A percentile compares a stretch with the other conserved stretches of the same genome.
These are phyloP conservation scores for Neopestalotiopsis rosae DNA, from an alignment of 2,329 filamentous ascomycete species.

Conservation along the genomic window DNA sequence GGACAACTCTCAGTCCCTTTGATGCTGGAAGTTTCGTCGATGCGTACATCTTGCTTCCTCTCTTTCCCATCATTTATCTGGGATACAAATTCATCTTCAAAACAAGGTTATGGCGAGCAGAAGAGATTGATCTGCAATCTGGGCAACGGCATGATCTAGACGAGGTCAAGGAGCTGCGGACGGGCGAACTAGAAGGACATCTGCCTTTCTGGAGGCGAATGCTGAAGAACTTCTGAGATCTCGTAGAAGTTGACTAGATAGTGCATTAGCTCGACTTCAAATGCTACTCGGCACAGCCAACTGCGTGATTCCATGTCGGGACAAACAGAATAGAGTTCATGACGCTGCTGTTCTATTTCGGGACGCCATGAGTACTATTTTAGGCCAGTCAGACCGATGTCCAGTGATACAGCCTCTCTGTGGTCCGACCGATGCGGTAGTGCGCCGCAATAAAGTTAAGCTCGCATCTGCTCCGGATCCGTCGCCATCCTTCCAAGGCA, in stretches of 20 bases:
- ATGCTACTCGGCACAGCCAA: too few species aligned
- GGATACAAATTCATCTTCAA: slow-evolving; percentile 60
- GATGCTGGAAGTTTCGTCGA: slow-evolving; percentile 65
- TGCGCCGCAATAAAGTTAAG: not conserved
- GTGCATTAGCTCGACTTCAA: too few species aligned
- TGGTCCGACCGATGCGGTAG: not conserved
- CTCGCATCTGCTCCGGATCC: not conserved
- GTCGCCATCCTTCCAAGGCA: not conserved
- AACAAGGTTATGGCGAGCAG: slow-evolving; percentile 53
- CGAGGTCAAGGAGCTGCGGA: slow-evolving; percentile 41
- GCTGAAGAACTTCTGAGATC: slow-evolving; percentile 47
- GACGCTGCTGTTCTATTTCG: not conserved
- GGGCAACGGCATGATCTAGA: slow-evolving; percentile 62
- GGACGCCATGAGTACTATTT: not conserved
- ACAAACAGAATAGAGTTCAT: not conserved
- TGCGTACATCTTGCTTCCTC: slow-evolving; percentile 65
- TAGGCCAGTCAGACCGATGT: not conserved
- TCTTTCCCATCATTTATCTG: slow-evolving; percentile 63
- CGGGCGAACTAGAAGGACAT: slow-evolving; percentile 28
- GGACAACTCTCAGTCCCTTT: slow-evolving; percentile 64
- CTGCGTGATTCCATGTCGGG: too few species aligned
- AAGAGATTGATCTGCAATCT: slow-evolving; percentile 62
- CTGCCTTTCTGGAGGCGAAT: slow-evolving; percentile 50
- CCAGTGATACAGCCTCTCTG: not conserved
- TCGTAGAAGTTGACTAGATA: slow-evolving; percentile 36